Percentiles rank a stretch among this genome's conserved stretches.
These are phyloP conservation scores for Russula lepida DNA, from an alignment of 768 basidiomycete species.

Conservation along the genomic window DNA sequence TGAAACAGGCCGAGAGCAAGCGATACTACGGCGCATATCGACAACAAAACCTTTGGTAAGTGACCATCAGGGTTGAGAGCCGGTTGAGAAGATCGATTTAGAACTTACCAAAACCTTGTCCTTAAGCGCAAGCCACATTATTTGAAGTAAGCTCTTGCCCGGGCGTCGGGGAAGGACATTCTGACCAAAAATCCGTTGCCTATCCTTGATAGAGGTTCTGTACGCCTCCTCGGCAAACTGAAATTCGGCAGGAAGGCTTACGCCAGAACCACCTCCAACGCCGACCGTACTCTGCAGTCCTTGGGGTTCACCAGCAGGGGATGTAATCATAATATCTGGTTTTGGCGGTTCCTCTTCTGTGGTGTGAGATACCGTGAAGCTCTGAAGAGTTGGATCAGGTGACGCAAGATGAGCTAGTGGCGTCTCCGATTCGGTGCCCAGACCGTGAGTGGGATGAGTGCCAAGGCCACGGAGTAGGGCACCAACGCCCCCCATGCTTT, in stretches of 20 bases:
- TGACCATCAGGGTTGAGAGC: conserved; percentile 24
- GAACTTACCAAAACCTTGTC: conserved; percentile 53
- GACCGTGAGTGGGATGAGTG: conserved; percentile 47
- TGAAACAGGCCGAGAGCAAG: conserved; percentile 92
- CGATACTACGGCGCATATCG: conserved; percentile 87
- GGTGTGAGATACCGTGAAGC: conserved; percentile 5
- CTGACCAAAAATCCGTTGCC: conserved; percentile 42
- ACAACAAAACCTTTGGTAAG: conserved; percentile 70
- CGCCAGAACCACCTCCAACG: background rate
- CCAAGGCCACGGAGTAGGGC: conserved; percentile 69
- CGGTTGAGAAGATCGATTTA: background rate
- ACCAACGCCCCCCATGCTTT: conserved; percentile 58
- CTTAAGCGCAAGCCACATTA: conserved; percentile 57
- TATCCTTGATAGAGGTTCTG: conserved; percentile 33
- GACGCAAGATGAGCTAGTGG: background rate
- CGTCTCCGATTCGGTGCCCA: conserved; percentile 17
- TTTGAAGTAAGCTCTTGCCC: conserved; percentile 40
- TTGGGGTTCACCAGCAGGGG: conserved; percentile 29
- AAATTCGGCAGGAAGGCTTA: background rate
- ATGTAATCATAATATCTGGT: conserved; percentile 33
- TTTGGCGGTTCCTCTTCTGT: conserved; percentile 26
- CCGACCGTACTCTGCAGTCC: conserved; percentile 14
- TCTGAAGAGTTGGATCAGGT: background rate
- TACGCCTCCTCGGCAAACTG: conserved; percentile 22
- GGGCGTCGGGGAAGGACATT: conserved; percentile 43